Evolutionary conservation across 1,284 basidiomycete genomes (phyloP).

Genomic region (Austropuccinia psidii): DNA sequence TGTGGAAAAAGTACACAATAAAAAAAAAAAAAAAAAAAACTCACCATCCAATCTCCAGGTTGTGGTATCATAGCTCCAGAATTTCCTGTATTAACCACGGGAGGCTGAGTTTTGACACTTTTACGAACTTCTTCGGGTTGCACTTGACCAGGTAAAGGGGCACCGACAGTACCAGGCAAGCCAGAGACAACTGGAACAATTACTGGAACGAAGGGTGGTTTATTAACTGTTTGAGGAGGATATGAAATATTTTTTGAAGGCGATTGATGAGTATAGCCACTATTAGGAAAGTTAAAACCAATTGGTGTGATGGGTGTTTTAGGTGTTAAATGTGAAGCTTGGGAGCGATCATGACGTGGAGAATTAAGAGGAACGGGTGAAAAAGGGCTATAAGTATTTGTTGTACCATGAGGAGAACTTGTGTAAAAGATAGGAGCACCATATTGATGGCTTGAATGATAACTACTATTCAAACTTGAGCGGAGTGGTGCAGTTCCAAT

Average conservation of each 20-base stretch:
- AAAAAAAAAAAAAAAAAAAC: background rate
- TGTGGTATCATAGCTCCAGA: constrained; percentile 33
- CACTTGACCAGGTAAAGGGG: constrained; percentile 27
- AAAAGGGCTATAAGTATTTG: background rate
- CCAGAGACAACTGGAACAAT: constrained; percentile 10
- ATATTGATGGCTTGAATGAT: background rate
- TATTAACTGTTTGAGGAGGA: background rate
- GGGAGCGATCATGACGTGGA: background rate
- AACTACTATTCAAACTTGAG: background rate
- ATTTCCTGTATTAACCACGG: constrained; percentile 27
- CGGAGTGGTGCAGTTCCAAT: background rate
- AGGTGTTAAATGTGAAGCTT: background rate
- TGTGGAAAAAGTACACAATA: background rate
- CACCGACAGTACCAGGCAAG: background rate
- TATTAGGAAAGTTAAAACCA: background rate
- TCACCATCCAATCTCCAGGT: constrained; percentile 35
- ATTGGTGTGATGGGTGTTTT: background rate
- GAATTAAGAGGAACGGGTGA: background rate
- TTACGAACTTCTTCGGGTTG: constrained; percentile 32
- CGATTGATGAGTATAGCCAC: too few relatives aligned
- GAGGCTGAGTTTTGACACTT: constrained; percentile 29
- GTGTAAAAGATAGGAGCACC: background rate
- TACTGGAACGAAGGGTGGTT: background rate
- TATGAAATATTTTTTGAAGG: too few relatives aligned
- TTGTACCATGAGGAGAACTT: constrained; percentile 3